Conservation (phyloP, 306 rosid genomes). For the Acacia acuminata region DNA sequence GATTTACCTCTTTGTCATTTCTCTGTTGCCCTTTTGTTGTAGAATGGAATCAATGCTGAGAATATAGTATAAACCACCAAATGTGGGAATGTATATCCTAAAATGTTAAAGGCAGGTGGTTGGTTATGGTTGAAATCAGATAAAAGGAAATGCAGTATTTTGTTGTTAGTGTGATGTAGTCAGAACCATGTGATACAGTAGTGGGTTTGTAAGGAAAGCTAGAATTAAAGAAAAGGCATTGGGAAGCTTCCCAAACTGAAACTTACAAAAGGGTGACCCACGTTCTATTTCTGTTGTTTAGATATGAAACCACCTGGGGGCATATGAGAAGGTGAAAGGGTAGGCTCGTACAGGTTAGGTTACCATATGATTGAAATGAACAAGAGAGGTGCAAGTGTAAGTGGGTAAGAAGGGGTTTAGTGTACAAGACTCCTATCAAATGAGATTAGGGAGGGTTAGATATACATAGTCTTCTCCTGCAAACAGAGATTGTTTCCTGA, state of each 20-base stretch:
- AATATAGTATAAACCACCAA: not conserved
- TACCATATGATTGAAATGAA: not conserved
- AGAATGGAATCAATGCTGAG: conserved; percentile 7
- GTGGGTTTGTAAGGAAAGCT: not conserved
- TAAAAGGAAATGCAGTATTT: not conserved
- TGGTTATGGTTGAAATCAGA: not conserved
- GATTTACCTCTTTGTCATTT: conserved; percentile 7
- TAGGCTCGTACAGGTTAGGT: conserved; percentile 28
- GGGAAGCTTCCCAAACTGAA: not conserved
- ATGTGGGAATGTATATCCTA: not conserved
- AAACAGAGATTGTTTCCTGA: no score
- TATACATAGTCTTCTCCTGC: no score
- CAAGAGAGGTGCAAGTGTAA: not conserved
- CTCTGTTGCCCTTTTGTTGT: not conserved
- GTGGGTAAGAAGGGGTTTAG: no score
- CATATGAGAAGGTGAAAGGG: conserved; percentile 5
- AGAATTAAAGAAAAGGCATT: not conserved
- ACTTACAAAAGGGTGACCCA: not conserved
- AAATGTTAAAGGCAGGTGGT: not conserved
- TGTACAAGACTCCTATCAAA: no score
- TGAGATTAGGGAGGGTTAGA: no score
- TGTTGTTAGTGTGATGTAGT: conserved; percentile 16
- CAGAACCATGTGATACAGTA: not conserved
- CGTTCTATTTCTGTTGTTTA: not conserved
- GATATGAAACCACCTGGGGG: not conserved